These are phyloP conservation scores for Nannizzia gypsea DNA, from an alignment of 2,329 filamentous ascomycete genomes.

Conservation along the genomic window DNA sequence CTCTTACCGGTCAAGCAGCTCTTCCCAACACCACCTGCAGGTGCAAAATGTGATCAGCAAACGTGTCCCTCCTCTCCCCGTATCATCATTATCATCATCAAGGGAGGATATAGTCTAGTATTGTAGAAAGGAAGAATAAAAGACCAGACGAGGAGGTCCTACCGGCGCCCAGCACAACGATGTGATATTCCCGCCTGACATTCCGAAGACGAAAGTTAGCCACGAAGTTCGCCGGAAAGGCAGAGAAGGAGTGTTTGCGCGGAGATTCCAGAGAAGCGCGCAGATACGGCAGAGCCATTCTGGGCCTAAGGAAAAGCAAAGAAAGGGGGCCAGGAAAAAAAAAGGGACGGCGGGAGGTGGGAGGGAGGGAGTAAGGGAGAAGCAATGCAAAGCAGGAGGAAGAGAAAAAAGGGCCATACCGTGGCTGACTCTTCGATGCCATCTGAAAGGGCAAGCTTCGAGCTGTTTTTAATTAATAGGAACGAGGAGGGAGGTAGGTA, in stretches of 20 bases:
- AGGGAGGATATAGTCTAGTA: not conserved
- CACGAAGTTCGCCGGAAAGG: slow-evolving; percentile 4
- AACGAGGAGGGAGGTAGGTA: not conserved
- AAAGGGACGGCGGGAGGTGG: not conserved
- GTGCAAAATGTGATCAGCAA: not conserved
- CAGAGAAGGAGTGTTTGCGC: not conserved
- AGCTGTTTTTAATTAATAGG: not conserved
- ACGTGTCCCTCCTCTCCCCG: not conserved
- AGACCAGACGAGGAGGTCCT: slow-evolving; percentile 21
- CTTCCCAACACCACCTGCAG: slow-evolving; percentile 73
- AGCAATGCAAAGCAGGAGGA: not conserved
- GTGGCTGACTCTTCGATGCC: slow-evolving; percentile 11
- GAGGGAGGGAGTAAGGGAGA: not conserved
- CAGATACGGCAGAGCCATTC: not conserved
- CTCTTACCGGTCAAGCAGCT: slow-evolving; percentile 74
- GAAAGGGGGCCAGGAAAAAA: not conserved
- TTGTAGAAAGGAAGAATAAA: not conserved
- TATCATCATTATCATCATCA: too few relatives aligned
- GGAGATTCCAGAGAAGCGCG: not conserved
- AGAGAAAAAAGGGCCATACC: slow-evolving; percentile 7
- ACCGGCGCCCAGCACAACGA: slow-evolving; percentile 73
- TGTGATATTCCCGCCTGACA: slow-evolving; percentile 59
- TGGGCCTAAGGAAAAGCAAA: not conserved
- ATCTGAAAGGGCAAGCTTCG: slow-evolving; percentile 5
- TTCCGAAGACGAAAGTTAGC: slow-evolving; percentile 8